These are phyloP conservation scores for Thalassia testudinum DNA, from an alignment of 116 monocot species.

Conservation along the genomic window DNA sequence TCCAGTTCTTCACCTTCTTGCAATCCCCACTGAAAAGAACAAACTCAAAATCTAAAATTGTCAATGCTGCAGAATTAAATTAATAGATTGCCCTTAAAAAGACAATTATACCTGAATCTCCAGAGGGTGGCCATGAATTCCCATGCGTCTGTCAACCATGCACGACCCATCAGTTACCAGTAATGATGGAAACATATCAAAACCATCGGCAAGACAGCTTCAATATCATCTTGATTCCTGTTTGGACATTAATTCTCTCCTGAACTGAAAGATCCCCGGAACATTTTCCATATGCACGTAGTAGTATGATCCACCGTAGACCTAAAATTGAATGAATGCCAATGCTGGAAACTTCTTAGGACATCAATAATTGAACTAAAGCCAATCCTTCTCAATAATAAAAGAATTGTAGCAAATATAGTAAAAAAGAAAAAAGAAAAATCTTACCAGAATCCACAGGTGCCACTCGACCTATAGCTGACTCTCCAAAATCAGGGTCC, in stretches of 20 bases:
- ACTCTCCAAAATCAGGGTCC: conserved; percentile 98
- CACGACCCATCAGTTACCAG: conserved; percentile 97
- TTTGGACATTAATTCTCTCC: conserved; percentile 98
- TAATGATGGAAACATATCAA: conserved; percentile 98
- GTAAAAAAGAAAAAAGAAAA: background rate
- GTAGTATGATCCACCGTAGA: conserved; percentile 96
- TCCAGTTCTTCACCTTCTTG: no score
- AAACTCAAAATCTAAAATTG: no score
- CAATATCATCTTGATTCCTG: conserved; percentile 97
- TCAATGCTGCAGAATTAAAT: no score
- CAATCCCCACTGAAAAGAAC: no score
- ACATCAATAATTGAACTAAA: background rate
- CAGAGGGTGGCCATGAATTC: conserved; percentile 97
- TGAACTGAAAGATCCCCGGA: conserved; percentile 95
- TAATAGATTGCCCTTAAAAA: no score
- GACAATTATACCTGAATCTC: conserved; percentile 82
- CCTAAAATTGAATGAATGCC: conserved; percentile 19
- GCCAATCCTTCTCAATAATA: no score
- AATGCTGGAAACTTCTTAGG: background rate
- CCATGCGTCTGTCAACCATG: conserved; percentile 96
- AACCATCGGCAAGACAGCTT: conserved; percentile 97
- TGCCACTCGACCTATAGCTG: conserved; percentile 94
- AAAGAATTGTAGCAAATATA: background rate
- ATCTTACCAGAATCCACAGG: conserved; percentile 91
- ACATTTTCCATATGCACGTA: conserved; percentile 94